phyloP scores from a whole-genome alignment of 192 early-diverging fungal species.

The Coemansia sp. region DNA sequence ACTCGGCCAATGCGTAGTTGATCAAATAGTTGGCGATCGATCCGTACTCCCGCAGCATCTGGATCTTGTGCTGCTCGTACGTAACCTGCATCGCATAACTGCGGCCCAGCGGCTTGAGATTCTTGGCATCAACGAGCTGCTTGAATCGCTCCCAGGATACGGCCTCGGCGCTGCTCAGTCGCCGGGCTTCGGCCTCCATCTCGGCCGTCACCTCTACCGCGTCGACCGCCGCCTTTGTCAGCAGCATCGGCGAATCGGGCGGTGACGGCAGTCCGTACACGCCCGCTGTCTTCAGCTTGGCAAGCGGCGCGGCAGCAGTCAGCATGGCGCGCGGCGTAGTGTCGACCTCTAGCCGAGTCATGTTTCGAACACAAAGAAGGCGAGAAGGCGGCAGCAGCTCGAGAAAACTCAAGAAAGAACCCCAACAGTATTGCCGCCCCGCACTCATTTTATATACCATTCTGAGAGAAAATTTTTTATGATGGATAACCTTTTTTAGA shows the following conservation, averaged over 20 bases:
- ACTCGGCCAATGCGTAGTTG: conserved; percentile 19
- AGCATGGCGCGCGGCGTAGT: not conserved
- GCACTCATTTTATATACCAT: not conserved
- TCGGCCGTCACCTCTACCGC: not conserved
- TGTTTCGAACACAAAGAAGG: not conserved
- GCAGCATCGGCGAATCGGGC: conserved; percentile 29
- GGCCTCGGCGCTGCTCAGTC: conserved; percentile 9
- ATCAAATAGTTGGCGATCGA: conserved; percentile 34
- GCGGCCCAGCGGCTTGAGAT: conserved; percentile 39
- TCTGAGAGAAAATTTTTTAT: not conserved
- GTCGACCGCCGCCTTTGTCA: not conserved
- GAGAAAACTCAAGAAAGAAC: not conserved
- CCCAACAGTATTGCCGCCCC: not conserved
- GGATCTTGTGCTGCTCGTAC: conserved; percentile 18
- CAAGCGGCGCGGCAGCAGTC: not conserved
- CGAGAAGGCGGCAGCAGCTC: not conserved
- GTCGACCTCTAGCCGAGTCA: conserved; percentile 1
- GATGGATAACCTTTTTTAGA: not conserved
- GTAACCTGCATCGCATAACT: conserved; percentile 22
- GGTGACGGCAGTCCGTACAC: conserved; percentile 24
- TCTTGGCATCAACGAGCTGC: conserved; percentile 17
- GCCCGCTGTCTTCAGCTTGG: not conserved
- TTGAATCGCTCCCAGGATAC: conserved; percentile 30
- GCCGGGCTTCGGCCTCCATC: conserved; percentile 3
- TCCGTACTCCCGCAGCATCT: conserved; percentile 12